A percentile compares a stretch with the other conserved stretches of the same genome.
Evolutionary conservation across 192 early-diverging fungal genomes (phyloP).

Genomic region (Backusella luteola): DNA sequence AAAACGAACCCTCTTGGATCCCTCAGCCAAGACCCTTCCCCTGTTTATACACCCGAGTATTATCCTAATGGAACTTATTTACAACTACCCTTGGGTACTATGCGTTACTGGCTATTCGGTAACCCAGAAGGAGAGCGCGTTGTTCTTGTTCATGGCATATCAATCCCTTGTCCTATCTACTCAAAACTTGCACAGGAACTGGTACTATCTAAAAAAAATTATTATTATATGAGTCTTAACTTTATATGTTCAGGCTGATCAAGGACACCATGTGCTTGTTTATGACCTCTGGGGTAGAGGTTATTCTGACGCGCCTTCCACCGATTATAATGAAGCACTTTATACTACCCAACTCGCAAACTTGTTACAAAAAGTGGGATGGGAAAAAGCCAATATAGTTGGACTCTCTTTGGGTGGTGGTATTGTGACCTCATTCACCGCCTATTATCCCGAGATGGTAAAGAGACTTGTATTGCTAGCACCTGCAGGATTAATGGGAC

Average conservation of each 20-base stretch:
- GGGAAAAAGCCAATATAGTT: constrained; percentile 37
- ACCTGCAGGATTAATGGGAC: constrained; percentile 48
- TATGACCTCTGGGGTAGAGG: constrained; percentile 53
- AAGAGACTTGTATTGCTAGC: constrained; percentile 40
- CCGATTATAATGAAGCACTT: constrained; percentile 33
- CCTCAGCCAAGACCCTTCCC: constrained; percentile 29
- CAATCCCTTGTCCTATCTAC: constrained; percentile 14
- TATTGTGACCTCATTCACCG: constrained; percentile 43
- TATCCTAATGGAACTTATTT: constrained; percentile 30
- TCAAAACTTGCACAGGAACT: not conserved
- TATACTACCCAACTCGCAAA: constrained; percentile 42
- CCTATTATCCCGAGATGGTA: constrained; percentile 40
- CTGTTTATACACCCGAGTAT: constrained; percentile 31
- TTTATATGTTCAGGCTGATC: constrained; percentile 29
- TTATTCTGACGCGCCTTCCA: constrained; percentile 42
- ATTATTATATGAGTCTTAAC: constrained; percentile 2
- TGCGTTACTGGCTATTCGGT: constrained; percentile 47
- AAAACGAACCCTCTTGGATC: constrained; percentile 25
- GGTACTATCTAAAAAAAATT: constrained; percentile 9
- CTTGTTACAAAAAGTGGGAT: constrained; percentile 45
- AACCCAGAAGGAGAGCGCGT: constrained; percentile 32
- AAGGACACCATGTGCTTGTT: constrained; percentile 41
- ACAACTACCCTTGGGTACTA: constrained; percentile 37
- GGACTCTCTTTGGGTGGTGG: constrained; percentile 49
- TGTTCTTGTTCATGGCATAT: constrained; percentile 48